Percentiles rank a stretch among this genome's conserved stretches.
These are phyloP conservation scores for Thecamonas trahens DNA, from an alignment of 78 protist species.

Conservation along the genomic window DNA sequence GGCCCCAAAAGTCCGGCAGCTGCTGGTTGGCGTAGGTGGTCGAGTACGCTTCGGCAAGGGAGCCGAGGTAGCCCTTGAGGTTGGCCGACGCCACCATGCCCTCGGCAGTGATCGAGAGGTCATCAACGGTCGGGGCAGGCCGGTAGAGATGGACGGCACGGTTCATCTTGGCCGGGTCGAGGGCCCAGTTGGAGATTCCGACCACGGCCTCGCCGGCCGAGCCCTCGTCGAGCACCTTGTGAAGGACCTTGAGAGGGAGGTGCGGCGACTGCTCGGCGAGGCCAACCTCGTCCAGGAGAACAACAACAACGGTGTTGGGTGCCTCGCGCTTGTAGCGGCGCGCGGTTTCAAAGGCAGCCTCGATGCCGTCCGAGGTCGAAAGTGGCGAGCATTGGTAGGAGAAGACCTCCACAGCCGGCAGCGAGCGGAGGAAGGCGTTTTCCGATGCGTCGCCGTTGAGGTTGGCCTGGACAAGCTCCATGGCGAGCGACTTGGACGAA, in stretches of 20 bases:
- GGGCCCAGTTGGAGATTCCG: constrained; percentile 61
- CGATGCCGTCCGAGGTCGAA: constrained; percentile 44
- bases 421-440: background rate
- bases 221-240: constrained; percentile 34
- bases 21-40: constrained; percentile 11
- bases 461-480: constrained; percentile 10
- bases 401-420: constrained; percentile 19
- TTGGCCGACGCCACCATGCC: background rate
- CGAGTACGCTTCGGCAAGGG: constrained; percentile 5
- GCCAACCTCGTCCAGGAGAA: constrained; percentile 59
- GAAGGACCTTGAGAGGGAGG: constrained; percentile 66
- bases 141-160: constrained; percentile 21
- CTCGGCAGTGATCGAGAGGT: constrained; percentile 36
- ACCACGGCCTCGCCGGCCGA: constrained; percentile 25
- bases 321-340: background rate
- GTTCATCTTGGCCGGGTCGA: constrained; percentile 70
- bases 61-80: background rate
- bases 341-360: constrained; percentile 11
- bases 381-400: constrained; percentile 46
- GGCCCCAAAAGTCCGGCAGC: constrained; percentile 32
- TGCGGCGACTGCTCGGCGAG: constrained; percentile 46
- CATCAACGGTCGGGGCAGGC: constrained; percentile 20
- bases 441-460: constrained; percentile 22
- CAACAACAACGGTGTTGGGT: constrained; percentile 9
- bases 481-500: constrained; percentile 47